A percentile compares a stretch with the other conserved stretches of the same genome.
Conservation (phyloP, 148 eudicot species). For the Vaccinium macrocarpon region DNA sequence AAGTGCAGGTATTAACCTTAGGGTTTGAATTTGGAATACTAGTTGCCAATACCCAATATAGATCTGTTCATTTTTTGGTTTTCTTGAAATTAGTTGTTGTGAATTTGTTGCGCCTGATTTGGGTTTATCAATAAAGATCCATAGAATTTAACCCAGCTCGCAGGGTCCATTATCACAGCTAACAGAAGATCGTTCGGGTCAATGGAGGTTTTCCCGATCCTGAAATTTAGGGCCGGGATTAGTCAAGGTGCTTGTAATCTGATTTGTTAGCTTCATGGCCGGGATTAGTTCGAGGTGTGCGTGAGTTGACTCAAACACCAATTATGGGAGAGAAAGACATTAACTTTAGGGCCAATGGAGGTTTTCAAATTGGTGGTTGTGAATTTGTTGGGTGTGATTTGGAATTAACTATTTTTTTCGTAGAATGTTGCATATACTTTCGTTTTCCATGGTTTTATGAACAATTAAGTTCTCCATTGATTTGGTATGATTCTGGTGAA, state of each 20-base stretch:
- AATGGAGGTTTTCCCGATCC: too few species aligned
- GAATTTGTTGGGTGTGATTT: too few species aligned
- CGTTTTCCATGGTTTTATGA: neutral
- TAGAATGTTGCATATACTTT: neutral
- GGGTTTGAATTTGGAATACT: neutral
- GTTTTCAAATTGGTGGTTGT: too few species aligned
- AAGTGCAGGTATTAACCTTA: constrained; percentile 49
- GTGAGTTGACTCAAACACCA: neutral
- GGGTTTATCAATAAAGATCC: neutral
- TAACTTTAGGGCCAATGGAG: neutral
- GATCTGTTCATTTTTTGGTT: constrained; percentile 4
- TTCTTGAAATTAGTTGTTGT: neutral
- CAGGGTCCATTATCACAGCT: too few species aligned
- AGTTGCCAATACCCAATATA: neutral
- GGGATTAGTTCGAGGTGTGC: neutral
- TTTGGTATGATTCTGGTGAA: neutral
- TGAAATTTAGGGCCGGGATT: neutral
- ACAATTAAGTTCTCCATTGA: neutral
- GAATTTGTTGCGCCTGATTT: neutral
- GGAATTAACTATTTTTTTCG: neutral
- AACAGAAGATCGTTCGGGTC: too few species aligned
- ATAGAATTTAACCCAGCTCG: too few species aligned
- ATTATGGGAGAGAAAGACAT: neutral
- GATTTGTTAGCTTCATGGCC: neutral
- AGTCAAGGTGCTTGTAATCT: neutral